Evolutionary conservation across 257 asterid species (phyloP).

Genomic region (Nicotiana benthamiana): DNA sequence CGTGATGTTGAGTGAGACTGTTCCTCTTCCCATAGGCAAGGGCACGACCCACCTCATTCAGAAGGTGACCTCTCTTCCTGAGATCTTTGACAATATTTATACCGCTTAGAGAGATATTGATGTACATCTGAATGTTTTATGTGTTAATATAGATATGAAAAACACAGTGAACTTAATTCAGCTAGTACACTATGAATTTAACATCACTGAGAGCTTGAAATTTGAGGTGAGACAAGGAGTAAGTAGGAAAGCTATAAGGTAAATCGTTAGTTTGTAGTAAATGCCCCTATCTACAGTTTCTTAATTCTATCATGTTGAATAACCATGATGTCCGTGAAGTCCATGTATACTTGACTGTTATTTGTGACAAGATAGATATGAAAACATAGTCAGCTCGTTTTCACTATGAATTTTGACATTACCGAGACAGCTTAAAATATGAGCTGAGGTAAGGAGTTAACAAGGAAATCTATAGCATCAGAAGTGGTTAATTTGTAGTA

Average conservation of each 20-base stretch:
- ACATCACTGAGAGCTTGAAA: background rate
- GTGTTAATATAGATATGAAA: background rate
- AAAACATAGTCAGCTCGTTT: background rate
- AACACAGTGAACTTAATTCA: background rate
- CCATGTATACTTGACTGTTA: background rate
- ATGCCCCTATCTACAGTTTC: background rate
- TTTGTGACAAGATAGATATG: background rate
- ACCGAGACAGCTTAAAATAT: background rate
- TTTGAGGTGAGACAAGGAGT: background rate
- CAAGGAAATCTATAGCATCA: background rate
- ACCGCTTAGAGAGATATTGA: background rate
- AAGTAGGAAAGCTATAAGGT: background rate
- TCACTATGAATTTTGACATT: background rate
- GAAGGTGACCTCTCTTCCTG: conserved; percentile 36
- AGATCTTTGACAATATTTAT: background rate
- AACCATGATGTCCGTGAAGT: background rate
- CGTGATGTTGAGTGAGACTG: conserved; percentile 50
- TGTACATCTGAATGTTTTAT: background rate
- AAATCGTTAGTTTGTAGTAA: background rate
- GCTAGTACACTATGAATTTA: background rate
- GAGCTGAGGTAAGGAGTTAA: background rate
- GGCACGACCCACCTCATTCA: conserved; percentile 56
- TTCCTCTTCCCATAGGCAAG: conserved; percentile 54
- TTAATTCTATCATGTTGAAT: background rate
- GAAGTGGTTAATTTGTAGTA: too few species aligned